Conservation (phyloP, 768 basidiomycete genomes). For the Neoboletus subvelutipes region DNA sequence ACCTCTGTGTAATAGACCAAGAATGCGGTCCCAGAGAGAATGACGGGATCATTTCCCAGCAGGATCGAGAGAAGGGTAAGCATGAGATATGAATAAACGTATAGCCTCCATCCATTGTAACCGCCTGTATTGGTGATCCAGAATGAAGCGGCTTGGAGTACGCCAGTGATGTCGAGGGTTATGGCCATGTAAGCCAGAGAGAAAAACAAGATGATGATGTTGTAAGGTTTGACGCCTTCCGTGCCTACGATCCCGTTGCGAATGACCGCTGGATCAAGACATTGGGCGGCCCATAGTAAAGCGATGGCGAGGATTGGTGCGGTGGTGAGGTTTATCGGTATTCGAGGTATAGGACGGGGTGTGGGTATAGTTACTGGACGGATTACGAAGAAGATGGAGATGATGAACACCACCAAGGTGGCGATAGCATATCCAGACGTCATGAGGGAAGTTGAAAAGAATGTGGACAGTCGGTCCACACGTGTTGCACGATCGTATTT, state of each 20-base stretch:
- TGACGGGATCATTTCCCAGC: constrained; percentile 93
- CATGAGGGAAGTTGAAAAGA: too few species aligned
- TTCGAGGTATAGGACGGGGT: constrained; percentile 30
- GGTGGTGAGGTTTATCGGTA: constrained; percentile 50
- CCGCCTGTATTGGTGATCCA: constrained; percentile 85
- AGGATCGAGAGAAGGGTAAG: constrained; percentile 74
- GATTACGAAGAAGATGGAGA: constrained; percentile 55
- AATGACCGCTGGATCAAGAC: constrained; percentile 47
- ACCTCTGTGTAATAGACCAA: constrained; percentile 83
- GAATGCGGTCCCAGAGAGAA: constrained; percentile 89
- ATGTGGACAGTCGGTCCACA: too few species aligned
- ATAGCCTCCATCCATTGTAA: constrained; percentile 64
- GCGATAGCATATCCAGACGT: constrained; percentile 45
- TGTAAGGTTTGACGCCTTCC: constrained; percentile 82
- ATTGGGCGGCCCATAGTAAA: constrained; percentile 56
- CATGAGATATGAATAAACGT: constrained; percentile 80
- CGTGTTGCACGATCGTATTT: too few species aligned
- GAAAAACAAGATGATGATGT: constrained; percentile 91
- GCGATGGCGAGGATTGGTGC: constrained; percentile 54
- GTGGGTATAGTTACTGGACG: constrained; percentile 43
- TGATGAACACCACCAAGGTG: constrained; percentile 51
- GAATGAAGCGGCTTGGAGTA: constrained; percentile 84
- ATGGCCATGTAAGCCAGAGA: constrained; percentile 92
- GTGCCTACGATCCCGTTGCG: constrained; percentile 77
- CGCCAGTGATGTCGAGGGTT: constrained; percentile 85